Evolutionary conservation across 2,329 filamentous ascomycete genomes (phyloP), one percentile per base, ranked within the genome.

Genomic region (Chaetomiaceae sp.): DNA sequence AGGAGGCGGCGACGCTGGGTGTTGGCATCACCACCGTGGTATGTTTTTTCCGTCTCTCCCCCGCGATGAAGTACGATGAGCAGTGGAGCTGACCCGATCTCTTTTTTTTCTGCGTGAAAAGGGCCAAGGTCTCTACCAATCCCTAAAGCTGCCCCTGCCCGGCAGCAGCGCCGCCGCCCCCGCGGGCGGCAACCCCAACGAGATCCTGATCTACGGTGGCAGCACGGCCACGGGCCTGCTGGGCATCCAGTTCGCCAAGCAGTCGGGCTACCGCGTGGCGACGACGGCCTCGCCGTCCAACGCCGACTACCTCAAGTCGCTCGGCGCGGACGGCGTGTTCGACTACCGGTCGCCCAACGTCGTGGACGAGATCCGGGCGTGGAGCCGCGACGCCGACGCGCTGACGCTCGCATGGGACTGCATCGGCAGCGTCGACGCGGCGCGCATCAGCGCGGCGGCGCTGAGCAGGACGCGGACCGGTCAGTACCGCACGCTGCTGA

Each of bases 141-240:
- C 58, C 5, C 62, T 77, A 1, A 44, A 61, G 41, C 65, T 76
- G 0, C 66, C 70, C 0, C 60, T 78, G 8, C 64, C 70, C 19
- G 32, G 14, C 6, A 6, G 22, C 22, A 24, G 22, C 22, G 22
- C 22, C 22, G 22, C 44, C 59, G 24, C 60, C 62, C n/a, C 61
- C 66, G 9, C 58, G 65, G 32, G 56, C 65, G 34, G 62, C 68
- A 0, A 54, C 4, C 33, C 44, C 2, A 32, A 39, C 6, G 27
- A 45, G 11, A 49, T 74, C 33, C 53, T 73, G 18, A 70, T 72
- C 49, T 71, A 73, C 44, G 72, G 69, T 34, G 70, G 68, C 14
- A 73, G 74, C 60, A 80, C 73, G 9, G 76, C 75, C 2, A 78
- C 77, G 0, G 73, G 72, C 59, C 73, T 78, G 36, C 72, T 76